A percentile compares a stretch with the other conserved stretches of the same genome.
phyloP scores from a whole-genome alignment of 2,329 filamentous ascomycete genomes.

The Phoma sp. region DNA sequence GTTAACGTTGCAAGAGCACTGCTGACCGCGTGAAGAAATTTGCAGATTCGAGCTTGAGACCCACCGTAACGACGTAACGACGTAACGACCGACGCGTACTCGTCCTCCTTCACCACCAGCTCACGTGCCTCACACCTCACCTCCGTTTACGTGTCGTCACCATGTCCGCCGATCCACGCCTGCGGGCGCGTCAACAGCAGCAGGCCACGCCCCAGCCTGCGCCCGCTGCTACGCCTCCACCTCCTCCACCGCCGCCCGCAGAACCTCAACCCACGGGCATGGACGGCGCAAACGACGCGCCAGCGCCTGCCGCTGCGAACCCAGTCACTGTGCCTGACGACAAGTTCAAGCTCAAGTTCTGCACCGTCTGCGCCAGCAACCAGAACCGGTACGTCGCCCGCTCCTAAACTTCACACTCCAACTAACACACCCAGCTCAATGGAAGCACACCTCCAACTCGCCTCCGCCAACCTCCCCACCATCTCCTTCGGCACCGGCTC shows the following conservation, averaged over 20 bases:
- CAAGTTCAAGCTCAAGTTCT: slow-evolving; percentile 91
- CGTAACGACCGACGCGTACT: slow-evolving; percentile 1
- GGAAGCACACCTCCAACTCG: slow-evolving; percentile 96
- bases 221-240: slow-evolving; percentile 61
- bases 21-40: slow-evolving; percentile 30
- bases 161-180: slow-evolving; percentile 58
- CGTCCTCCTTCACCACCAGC: slow-evolving; percentile 2
- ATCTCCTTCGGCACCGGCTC: slow-evolving; percentile 98
- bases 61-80: not conserved
- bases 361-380: slow-evolving; percentile 98
- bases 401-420: not conserved
- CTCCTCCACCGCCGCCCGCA: slow-evolving; percentile 54
- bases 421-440: slow-evolving; percentile 71
- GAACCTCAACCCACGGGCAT: slow-evolving; percentile 45
- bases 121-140: slow-evolving; percentile 1
- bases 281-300: slow-evolving; percentile 42
- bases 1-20: slow-evolving; percentile 6
- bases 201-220: slow-evolving; percentile 36
- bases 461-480: slow-evolving; percentile 84
- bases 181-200: slow-evolving; percentile 54
- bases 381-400: slow-evolving; percentile 82
- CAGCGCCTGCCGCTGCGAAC: slow-evolving; percentile 18
- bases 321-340: slow-evolving; percentile 50
- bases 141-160: slow-evolving; percentile 5
- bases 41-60: slow-evolving; percentile 10